Percentiles rank a stretch among this genome's conserved stretches.
Evolutionary conservation across 1,284 basidiomycete genomes (phyloP).

Genomic region (Kwoniella shivajii): DNA sequence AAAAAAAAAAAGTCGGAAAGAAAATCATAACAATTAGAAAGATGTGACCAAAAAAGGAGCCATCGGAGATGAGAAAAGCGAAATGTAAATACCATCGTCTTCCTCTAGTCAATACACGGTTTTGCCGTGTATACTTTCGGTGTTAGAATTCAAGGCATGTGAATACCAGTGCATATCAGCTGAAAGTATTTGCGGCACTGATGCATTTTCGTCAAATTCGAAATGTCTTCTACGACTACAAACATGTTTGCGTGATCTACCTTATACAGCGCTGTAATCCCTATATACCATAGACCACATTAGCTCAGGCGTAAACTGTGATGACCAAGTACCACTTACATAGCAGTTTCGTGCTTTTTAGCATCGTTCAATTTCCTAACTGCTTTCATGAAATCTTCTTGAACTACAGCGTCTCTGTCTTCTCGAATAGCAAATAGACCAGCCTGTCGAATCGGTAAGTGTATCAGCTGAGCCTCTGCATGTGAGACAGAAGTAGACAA

Average conservation of each 20-base stretch:
- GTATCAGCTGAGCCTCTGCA: too few species aligned
- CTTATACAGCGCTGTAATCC: constrained; percentile 14
- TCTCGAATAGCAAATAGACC: constrained; percentile 99
- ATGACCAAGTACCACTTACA: constrained; percentile 27
- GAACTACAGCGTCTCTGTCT: constrained; percentile 87
- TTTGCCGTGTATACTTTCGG: too few species aligned
- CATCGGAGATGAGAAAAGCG: too few species aligned
- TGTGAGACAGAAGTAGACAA: too few species aligned
- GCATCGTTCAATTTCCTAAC: constrained; percentile 92
- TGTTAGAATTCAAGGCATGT: too few species aligned
- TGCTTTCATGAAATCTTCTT: constrained; percentile 98
- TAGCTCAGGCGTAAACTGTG: not conserved
- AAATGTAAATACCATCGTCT: too few species aligned
- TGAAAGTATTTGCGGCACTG: too few species aligned
- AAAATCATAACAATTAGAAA: too few species aligned
- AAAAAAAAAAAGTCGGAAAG: too few species aligned
- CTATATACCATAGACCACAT: not conserved
- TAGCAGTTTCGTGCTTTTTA: constrained; percentile 91
- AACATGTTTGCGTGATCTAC: not conserved
- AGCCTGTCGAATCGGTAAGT: constrained; percentile 56
- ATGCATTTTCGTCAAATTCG: not conserved
- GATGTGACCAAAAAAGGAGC: too few species aligned
- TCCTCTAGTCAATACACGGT: too few species aligned
- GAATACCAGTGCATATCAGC: too few species aligned
- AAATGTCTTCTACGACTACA: not conserved